phyloP scores from a whole-genome alignment of 2,329 filamentous ascomycete genomes.

The Neoscytalidium dimidiatum region DNA sequence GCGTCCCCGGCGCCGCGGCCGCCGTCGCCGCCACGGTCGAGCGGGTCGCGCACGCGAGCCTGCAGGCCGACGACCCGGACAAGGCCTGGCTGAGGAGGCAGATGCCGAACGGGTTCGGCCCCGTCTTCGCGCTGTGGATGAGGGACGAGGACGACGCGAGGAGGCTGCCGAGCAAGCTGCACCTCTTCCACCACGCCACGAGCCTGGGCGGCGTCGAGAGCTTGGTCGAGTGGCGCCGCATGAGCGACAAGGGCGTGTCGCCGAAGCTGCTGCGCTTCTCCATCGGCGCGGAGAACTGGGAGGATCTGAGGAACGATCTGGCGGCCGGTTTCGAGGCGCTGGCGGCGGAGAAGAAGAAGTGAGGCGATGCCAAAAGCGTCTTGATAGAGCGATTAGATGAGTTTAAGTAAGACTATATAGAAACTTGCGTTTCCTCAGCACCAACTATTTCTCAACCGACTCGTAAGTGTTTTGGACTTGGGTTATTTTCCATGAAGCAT shows the following conservation, averaged over 20 bases:
- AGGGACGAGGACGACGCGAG: conserved; percentile 63
- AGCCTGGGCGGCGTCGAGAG: conserved; percentile 93
- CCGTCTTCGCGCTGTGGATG: conserved; percentile 79
- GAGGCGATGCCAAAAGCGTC: too few relatives aligned
- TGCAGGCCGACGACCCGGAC: conserved; percentile 64
- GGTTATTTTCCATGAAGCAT: too few relatives aligned
- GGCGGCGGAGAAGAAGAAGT: conserved; percentile 11
- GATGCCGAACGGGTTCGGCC: conserved; percentile 89
- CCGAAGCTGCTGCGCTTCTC: conserved; percentile 75
- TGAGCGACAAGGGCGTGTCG: conserved; percentile 78
- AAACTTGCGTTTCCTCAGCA: too few relatives aligned
- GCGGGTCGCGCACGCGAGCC: conserved; percentile 66
- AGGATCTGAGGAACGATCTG: conserved; percentile 80
- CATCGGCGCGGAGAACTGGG: conserved; percentile 81
- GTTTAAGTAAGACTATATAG: too few relatives aligned
- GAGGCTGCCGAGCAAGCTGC: conserved; percentile 73
- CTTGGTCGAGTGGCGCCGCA: conserved; percentile 92
- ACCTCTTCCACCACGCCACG: conserved; percentile 91
- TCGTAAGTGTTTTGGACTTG: too few relatives aligned
- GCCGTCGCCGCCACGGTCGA: conserved; percentile 52
- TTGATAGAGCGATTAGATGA: too few relatives aligned
- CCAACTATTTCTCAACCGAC: too few relatives aligned
- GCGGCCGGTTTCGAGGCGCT: conserved; percentile 29
- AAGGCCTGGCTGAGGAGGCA: conserved; percentile 72
- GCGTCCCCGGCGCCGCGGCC: conserved; percentile 28